Conservation (phyloP, 106 monocot species). For the Dendrobium nobile region DNA sequence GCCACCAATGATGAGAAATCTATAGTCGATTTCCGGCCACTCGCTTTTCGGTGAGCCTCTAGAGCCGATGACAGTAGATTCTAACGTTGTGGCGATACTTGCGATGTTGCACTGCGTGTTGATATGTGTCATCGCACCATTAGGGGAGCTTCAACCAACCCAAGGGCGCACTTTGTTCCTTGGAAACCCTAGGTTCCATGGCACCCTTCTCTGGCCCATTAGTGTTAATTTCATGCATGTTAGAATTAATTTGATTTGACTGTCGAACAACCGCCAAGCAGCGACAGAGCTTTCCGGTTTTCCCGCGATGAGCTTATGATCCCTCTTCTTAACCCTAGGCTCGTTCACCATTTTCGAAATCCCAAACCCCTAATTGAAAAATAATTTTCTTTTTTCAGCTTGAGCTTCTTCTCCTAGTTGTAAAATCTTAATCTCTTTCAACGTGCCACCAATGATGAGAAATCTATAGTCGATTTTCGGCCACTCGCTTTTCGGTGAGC, state of each 20-base stretch:
- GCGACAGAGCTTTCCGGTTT: too few species aligned
- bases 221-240: too few species aligned
- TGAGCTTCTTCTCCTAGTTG: neutral
- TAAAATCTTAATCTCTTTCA: neutral
- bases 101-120: constrained; percentile 24
- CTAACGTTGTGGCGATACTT: constrained; percentile 23
- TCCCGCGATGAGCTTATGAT: too few species aligned
- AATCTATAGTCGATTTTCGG: neutral
- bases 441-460: constrained; percentile 1
- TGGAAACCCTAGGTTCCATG: too few species aligned
- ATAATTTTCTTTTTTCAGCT: too few species aligned
- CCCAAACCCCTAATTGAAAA: neutral
- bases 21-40: neutral
- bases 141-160: neutral
- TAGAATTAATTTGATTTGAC: too few species aligned
- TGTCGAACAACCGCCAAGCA: too few species aligned
- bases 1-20: neutral
- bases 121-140: constrained; percentile 14
- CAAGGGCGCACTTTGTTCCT: too few species aligned
- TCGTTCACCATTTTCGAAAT: neutral
- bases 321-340: neutral
- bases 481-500: neutral
- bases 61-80: constrained; percentile 13
- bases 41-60: neutral
- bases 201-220: too few species aligned